A percentile compares a stretch with the other conserved stretches of the same genome.
Conservation (phyloP, 345 rosid species). For the Populus deltoides region DNA sequence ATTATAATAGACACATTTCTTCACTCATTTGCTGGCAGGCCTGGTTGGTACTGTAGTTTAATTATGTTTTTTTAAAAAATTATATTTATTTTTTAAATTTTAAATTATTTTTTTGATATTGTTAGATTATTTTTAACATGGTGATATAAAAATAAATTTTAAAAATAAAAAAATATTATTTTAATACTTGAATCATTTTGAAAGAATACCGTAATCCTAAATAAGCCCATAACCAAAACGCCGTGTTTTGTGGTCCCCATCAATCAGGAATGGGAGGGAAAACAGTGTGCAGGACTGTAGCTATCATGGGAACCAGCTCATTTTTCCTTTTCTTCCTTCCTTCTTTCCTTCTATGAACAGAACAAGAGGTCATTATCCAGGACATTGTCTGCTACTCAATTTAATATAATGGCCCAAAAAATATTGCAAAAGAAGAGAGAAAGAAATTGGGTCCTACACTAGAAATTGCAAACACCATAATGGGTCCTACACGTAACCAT, state of each 20-base stretch:
- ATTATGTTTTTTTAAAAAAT: too few species aligned
- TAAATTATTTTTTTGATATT: too few species aligned
- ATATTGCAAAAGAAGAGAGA: neutral
- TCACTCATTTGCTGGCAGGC: neutral
- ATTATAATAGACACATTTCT: neutral
- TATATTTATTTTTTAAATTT: too few species aligned
- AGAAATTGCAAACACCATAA: neutral
- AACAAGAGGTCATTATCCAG: neutral
- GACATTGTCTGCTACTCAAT: neutral
- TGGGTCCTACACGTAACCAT: slow-evolving; percentile 24
- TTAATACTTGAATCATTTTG: too few species aligned
- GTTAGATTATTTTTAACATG: too few species aligned
- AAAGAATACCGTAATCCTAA: too few species aligned
- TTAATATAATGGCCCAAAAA: neutral
- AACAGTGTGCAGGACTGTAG: slow-evolving; percentile 15
- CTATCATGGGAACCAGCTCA: slow-evolving; percentile 42
- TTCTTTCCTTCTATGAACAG: neutral
- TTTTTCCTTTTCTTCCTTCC: neutral
- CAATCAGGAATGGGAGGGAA: neutral
- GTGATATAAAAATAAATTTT: too few species aligned
- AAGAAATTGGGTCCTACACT: neutral
- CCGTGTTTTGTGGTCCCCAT: slow-evolving; percentile 17
- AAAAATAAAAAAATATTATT: too few species aligned
- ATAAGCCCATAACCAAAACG: too few species aligned
- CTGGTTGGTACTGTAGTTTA: too few species aligned